A percentile compares a stretch with the other conserved stretches of the same genome.
phyloP scores from a whole-genome alignment of 2,329 filamentous ascomycete species.

The Huntiella bhutanensis region DNA sequence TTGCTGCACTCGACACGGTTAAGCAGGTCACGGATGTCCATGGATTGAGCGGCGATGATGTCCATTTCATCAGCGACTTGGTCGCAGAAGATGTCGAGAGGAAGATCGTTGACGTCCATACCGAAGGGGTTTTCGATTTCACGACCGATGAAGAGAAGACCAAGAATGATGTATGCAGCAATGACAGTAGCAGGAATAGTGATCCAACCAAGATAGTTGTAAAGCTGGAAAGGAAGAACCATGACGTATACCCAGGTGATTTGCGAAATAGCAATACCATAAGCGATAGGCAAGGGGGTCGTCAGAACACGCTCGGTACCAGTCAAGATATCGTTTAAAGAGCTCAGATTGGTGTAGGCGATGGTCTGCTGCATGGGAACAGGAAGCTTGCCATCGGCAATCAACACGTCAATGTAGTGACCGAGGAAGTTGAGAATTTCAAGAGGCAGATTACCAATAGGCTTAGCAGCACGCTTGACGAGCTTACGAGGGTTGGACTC shows the following conservation, averaged over 20 bases:
- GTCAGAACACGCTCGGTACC: constrained; percentile 62
- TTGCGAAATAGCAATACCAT: constrained; percentile 68
- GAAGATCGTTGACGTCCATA: constrained; percentile 64
- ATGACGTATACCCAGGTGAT: constrained; percentile 75
- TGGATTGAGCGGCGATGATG: constrained; percentile 38
- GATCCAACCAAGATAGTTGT: constrained; percentile 43
- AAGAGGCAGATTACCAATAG: constrained; percentile 65
- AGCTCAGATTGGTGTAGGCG: constrained; percentile 38
- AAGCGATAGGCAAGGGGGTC: constrained; percentile 66
- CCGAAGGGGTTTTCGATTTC: constrained; percentile 80
- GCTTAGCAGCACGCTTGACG: constrained; percentile 52
- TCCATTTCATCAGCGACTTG: constrained; percentile 59
- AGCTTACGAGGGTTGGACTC: constrained; percentile 60
- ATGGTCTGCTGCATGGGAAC: constrained; percentile 40
- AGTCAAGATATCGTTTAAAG: constrained; percentile 53
- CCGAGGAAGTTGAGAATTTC: constrained; percentile 61
- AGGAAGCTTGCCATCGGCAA: constrained; percentile 34
- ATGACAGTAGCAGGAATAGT: constrained; percentile 58
- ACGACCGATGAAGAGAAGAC: constrained; percentile 52
- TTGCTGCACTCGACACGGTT: constrained; percentile 18
- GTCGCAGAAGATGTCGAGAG: constrained; percentile 57
- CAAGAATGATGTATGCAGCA: constrained; percentile 67
- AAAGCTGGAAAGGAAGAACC: constrained; percentile 65
- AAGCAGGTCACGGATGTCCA: constrained; percentile 19
- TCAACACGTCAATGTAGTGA: constrained; percentile 43